Percentiles rank a stretch among this genome's conserved stretches.
Conservation (phyloP, 768 basidiomycete genomes). For the Rhodotorula kratochvilovae region DNA sequence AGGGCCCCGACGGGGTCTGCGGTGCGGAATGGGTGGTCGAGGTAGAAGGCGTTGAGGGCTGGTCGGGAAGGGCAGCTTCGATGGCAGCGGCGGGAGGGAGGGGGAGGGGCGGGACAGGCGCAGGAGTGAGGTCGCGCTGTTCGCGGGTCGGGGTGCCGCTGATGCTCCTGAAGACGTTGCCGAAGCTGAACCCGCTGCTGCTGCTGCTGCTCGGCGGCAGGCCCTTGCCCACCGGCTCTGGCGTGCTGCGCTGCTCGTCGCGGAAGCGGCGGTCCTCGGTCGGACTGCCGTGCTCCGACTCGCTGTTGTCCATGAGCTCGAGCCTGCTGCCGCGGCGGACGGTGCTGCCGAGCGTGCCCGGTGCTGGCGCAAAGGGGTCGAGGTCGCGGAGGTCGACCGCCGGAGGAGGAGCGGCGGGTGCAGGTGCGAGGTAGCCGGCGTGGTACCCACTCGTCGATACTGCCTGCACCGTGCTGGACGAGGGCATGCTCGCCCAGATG, state of each 20-base stretch:
- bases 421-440: neutral
- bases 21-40: neutral
- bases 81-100: neutral
- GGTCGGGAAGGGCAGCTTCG: no score
- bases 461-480: neutral
- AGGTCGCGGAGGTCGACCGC: slow-evolving; percentile 12
- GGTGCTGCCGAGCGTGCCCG: slow-evolving; percentile 5
- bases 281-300: slow-evolving; percentile 6
- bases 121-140: neutral
- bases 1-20: neutral
- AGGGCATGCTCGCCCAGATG: slow-evolving; percentile 26
- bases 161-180: slow-evolving; percentile 16
- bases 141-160: neutral
- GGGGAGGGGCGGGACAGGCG: neutral
- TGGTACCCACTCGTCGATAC: slow-evolving; percentile 6
- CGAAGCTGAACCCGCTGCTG: slow-evolving; percentile 2
- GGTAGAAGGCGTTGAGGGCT: neutral
- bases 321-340: slow-evolving; percentile 3
- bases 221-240: neutral
- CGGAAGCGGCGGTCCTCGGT: neutral
- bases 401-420: slow-evolving; percentile 1
- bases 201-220: neutral
- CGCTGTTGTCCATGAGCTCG: slow-evolving; percentile 18
- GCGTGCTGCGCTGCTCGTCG: neutral
- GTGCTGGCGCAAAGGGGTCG: slow-evolving; percentile 12